Evolutionary conservation across 164 flowering plant species (phyloP).

Genomic region (Taxillus chinensis): DNA sequence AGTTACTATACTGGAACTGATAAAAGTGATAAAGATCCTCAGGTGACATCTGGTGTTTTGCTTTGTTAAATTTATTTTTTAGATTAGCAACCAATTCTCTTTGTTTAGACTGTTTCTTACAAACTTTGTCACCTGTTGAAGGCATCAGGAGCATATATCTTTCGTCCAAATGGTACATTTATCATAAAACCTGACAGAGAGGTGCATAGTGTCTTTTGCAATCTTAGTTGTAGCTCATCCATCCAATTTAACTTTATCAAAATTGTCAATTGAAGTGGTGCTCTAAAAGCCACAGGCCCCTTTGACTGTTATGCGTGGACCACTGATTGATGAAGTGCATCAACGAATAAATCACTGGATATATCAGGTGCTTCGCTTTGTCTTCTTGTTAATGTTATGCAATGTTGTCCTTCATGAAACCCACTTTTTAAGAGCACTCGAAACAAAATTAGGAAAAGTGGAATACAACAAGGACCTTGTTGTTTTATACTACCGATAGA

Average conservation of each 20-base stretch:
- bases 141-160: constrained; percentile 97
- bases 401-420: not conserved
- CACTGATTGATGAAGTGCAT: constrained; percentile 41
- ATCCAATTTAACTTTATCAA: not conserved
- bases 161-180: constrained; percentile 84
- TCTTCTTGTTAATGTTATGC: not conserved
- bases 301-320: constrained; percentile 32
- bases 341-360: constrained; percentile 38
- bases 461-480: no score
- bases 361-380: constrained; percentile 29
- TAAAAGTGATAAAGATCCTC: constrained; percentile 25
- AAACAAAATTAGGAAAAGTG: not conserved
- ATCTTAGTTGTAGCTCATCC: not conserved
- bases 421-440: not conserved
- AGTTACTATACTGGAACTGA: constrained; percentile 24
- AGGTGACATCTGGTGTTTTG: constrained; percentile 16
- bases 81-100: not conserved
- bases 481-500: no score
- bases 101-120: constrained; percentile 1
- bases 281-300: constrained; percentile 18
- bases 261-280: not conserved
- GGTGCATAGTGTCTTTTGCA: constrained; percentile 15
- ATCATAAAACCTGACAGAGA: constrained; percentile 32
- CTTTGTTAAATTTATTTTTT: not conserved
- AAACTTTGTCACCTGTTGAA: constrained; percentile 19